A percentile compares a stretch with the other conserved stretches of the same genome.
Evolutionary conservation across 768 basidiomycete species (phyloP).

Genomic region (Termitomyces sp.): DNA sequence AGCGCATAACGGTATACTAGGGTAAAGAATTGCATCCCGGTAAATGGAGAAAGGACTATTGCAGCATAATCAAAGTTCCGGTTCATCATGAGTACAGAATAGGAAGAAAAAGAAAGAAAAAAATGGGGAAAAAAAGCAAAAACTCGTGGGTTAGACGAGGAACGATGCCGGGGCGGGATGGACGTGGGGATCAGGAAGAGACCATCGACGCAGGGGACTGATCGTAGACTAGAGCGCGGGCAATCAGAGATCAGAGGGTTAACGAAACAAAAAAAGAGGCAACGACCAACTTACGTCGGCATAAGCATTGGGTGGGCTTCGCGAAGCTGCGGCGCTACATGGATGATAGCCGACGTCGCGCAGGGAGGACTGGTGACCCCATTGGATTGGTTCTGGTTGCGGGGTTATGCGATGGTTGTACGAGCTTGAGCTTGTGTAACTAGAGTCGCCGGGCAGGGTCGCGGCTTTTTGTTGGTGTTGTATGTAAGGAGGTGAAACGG

Average conservation of each 20-base stretch:
- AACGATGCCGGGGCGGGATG: neutral
- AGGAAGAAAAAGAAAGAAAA: neutral
- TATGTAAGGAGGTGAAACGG: conserved; percentile 11
- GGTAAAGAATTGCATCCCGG: neutral
- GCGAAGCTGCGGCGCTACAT: neutral
- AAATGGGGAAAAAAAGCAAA: neutral
- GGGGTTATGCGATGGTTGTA: neutral
- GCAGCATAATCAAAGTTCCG: neutral
- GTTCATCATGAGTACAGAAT: neutral
- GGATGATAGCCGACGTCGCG: conserved; percentile 6
- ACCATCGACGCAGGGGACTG: conserved; percentile 8
- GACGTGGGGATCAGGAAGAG: conserved; percentile 7
- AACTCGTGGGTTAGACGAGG: neutral
- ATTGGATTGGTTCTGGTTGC: neutral
- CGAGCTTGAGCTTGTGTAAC: conserved; percentile 9
- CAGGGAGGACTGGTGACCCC: neutral
- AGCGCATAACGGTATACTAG: neutral
- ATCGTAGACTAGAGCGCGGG: neutral
- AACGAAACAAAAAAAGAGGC: neutral
- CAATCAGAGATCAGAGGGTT: neutral
- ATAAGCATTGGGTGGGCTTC: neutral
- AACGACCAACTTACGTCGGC: conserved; percentile 2
- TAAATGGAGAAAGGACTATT: neutral
- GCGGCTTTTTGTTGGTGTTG: conserved; percentile 13
- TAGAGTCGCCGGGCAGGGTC: neutral